phyloP scores from a whole-genome alignment of 345 rosid genomes.

The Litchi chinensis region DNA sequence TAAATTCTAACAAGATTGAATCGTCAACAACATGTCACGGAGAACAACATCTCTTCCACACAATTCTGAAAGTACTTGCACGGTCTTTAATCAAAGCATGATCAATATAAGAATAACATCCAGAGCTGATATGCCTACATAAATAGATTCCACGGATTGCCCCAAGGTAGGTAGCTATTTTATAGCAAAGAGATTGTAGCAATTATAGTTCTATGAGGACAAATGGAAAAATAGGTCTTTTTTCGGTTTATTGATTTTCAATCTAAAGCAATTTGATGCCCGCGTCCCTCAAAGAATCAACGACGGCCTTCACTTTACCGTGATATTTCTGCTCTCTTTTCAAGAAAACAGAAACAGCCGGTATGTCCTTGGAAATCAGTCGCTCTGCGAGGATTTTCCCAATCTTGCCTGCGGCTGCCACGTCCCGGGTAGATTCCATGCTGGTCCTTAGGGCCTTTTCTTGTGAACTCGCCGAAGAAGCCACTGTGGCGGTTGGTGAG shows the following conservation, averaged over 20 bases:
- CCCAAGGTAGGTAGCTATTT: background rate
- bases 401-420: constrained; percentile 86
- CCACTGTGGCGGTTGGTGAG: constrained; percentile 79
- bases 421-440: constrained; percentile 68
- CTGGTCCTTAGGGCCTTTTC: constrained; percentile 69
- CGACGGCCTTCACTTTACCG: constrained; percentile 83
- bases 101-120: background rate
- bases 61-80: background rate
- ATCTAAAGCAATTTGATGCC: constrained; percentile 64
- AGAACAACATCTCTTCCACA: too few species aligned
- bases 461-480: constrained; percentile 77
- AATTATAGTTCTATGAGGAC: background rate
- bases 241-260: background rate
- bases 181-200: background rate
- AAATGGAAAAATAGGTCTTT: background rate
- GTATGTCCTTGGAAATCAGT: constrained; percentile 64
- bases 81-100: background rate
- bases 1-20: too few species aligned
- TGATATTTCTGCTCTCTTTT: constrained; percentile 83
- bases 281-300: constrained; percentile 70
- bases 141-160: background rate
- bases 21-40: too few species aligned
- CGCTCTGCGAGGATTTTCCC: constrained; percentile 82
- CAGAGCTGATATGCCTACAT: background rate
- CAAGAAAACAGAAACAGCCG: constrained; percentile 63